Base-by-base conservation (phyloP, 2,329 filamentous ascomycete genomes). In the Apiospora malaysiana region DNA sequence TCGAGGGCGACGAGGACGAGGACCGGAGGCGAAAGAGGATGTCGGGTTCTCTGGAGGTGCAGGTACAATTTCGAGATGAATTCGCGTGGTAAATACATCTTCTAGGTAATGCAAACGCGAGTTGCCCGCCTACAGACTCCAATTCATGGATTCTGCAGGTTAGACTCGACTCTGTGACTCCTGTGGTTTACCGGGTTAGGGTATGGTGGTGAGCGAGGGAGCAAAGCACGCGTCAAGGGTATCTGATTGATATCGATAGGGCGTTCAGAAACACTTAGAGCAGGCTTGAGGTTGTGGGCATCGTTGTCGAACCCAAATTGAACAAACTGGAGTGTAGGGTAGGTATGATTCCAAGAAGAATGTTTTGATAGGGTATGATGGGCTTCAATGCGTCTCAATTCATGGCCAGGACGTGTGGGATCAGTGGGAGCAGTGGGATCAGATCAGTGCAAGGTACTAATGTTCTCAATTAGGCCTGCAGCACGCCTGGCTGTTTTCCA, bases 51-150 rank as follows among this genome's bases (percentile, higher is more conserved):
- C 81, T 97, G 90, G 70, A 99, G 92, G 82, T 97, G 93, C 72
- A 89, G 89, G 86, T 99, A 99, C 77, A 98, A 91, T 77, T 95
- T 95, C 68, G 94, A 93, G 79, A 98, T 93, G 74, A 97, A 88
- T 74, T 90, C 89, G 75, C 96, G 93, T 78, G 95, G 96, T 74
- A 99, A 92, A 91, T 98, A 97, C 96, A 99, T 99, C 81, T 78
- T 81, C n/a, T 8, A 43, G 40, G 72, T 74, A 78, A 78, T 75
- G 77, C 73, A 71, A 73, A 79, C 79, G 79, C 79, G 81, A 82
- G 69, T 74, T 77, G 72, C 73, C 76, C 69, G 59, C 68, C 46
- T 74, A 71, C 76, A 78, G 77, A 72, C 71, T 74, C 69, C 76
- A 72, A 78, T 78, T 79, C 81, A 82, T 83, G 75, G 74, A 75